These are phyloP conservation scores for Maudiozyma pseudohumilis DNA, from an alignment of 805 yeast genomes.

Conservation along the genomic window DNA sequence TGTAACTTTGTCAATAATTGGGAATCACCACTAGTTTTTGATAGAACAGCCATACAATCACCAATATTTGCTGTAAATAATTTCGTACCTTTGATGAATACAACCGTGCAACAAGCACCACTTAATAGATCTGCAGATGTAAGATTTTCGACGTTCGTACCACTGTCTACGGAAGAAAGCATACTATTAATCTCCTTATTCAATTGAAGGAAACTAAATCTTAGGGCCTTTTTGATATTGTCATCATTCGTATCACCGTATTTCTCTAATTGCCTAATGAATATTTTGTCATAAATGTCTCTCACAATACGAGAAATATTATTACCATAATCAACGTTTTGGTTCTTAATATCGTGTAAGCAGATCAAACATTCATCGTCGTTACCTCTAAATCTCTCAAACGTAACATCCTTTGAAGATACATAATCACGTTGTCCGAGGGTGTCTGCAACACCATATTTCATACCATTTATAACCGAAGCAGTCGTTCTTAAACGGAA, in stretches of 20 bases:
- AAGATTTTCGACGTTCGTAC: slow-evolving; percentile 41
- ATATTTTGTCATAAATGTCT: slow-evolving; percentile 57
- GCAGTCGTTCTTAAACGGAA: slow-evolving; percentile 87
- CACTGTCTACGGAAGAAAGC: slow-evolving; percentile 41
- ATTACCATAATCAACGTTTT: slow-evolving; percentile 42
- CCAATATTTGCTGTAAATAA: slow-evolving; percentile 84
- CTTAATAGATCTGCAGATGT: slow-evolving; percentile 59
- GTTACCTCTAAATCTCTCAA: slow-evolving; percentile 79
- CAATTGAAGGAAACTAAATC: slow-evolving; percentile 69
- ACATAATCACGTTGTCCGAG: slow-evolving; percentile 59
- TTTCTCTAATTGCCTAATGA: slow-evolving; percentile 36
- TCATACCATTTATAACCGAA: slow-evolving; percentile 60
- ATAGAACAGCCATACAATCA: slow-evolving; percentile 73
- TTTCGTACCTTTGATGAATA: slow-evolving; percentile 62
- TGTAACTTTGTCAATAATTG: slow-evolving; percentile 65
- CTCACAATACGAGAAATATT: slow-evolving; percentile 65
- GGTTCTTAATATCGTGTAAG: slow-evolving; percentile 72
- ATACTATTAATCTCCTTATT: slow-evolving; percentile 66
- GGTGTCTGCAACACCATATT: slow-evolving; percentile 87
- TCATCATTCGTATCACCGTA: slow-evolving; percentile 30
- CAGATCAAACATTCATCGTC: slow-evolving; percentile 75
- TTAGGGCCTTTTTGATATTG: slow-evolving; percentile 60
- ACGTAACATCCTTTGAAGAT: slow-evolving; percentile 72
- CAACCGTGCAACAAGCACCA: slow-evolving; percentile 78
- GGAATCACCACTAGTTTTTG: slow-evolving; percentile 74